phyloP scores from a whole-genome alignment of 768 basidiomycete species.

The Boletus rufocinnamomeus region DNA sequence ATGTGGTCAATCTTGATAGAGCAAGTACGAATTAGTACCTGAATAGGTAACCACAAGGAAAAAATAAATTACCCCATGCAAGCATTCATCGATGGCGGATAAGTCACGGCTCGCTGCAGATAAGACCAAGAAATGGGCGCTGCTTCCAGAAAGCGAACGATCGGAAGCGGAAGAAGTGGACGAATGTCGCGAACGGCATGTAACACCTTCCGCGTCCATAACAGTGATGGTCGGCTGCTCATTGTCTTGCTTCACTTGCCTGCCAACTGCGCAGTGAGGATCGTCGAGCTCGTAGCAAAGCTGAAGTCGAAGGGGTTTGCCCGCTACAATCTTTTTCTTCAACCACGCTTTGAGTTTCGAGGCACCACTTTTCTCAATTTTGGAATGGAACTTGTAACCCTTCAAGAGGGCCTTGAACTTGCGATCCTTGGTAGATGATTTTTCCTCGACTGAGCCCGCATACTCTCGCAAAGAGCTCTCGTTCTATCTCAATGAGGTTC shows the following conservation, averaged over 20 bases:
- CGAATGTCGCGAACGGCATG: no score
- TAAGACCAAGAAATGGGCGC: constrained; percentile 50
- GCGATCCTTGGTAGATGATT: constrained; percentile 38
- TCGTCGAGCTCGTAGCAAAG: constrained; percentile 45
- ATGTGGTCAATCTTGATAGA: constrained; percentile 53
- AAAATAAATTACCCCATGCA: constrained; percentile 49
- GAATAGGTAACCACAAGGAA: constrained; percentile 12
- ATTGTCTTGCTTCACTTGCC: constrained; percentile 33
- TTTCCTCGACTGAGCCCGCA: no score
- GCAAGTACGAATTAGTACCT: constrained; percentile 8
- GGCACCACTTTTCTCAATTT: constrained; percentile 39
- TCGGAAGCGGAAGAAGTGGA: constrained; percentile 12
- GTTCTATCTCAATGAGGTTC: no score
- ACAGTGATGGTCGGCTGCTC: constrained; percentile 20
- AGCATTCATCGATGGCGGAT: constrained; percentile 50
- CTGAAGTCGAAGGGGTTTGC: constrained; percentile 39
- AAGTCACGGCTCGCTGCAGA: constrained; percentile 59
- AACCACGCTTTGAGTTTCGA: no score
- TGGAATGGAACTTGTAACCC: constrained; percentile 40
- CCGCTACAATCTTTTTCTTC: constrained; percentile 52
- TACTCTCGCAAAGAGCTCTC: no score
- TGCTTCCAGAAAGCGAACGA: constrained; percentile 35
- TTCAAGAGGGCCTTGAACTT: no score
- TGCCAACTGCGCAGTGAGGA: constrained; percentile 43
- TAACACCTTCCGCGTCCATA: constrained; percentile 26